Percentiles rank a stretch among this genome's conserved stretches.
Conservation (phyloP, 1,139 yeast species). For the Blastobotrys persicus region DNA sequence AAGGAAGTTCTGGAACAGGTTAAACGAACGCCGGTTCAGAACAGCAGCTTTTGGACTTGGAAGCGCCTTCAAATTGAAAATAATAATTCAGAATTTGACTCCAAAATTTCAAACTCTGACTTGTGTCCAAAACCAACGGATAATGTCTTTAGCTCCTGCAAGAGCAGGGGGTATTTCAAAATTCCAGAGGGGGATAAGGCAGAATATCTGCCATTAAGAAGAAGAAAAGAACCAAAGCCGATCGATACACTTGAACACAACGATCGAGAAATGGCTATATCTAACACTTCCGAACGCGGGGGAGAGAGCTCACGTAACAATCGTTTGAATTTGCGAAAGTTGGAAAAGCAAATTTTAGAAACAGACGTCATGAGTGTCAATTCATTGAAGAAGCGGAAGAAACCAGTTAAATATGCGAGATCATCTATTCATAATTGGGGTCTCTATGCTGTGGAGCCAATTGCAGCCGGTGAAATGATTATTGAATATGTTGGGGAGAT, state of each 20-base stretch:
- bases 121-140: conserved; percentile 10
- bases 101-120: conserved; percentile 1
- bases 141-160: conserved; percentile 44
- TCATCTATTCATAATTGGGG: conserved; percentile 99
- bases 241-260: conserved; percentile 31
- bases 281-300: conserved; percentile 13
- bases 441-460: conserved; percentile 88
- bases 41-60: conserved; percentile 69
- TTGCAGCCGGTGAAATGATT: conserved; percentile 93
- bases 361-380: conserved; percentile 77
- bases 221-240: conserved; percentile 47
- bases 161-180: conserved; percentile 71
- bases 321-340: conserved; percentile 83
- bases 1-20: conserved; percentile 44
- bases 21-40: conserved; percentile 34
- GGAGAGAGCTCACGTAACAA: conserved; percentile 77
- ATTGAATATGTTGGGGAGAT: conserved; percentile 98
- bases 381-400: conserved; percentile 79
- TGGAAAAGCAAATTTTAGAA: conserved; percentile 87
- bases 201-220: conserved; percentile 78
- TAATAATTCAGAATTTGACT: conserved; percentile 2
- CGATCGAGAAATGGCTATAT: conserved; percentile 39
- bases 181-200: conserved; percentile 71
- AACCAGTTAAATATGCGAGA: conserved; percentile 92
- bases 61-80: conserved; percentile 42